A percentile compares a stretch with the other conserved stretches of the same genome.
Conservation (phyloP, 139 green algal genomes). For the Monoraphidium neglectum region DNA sequence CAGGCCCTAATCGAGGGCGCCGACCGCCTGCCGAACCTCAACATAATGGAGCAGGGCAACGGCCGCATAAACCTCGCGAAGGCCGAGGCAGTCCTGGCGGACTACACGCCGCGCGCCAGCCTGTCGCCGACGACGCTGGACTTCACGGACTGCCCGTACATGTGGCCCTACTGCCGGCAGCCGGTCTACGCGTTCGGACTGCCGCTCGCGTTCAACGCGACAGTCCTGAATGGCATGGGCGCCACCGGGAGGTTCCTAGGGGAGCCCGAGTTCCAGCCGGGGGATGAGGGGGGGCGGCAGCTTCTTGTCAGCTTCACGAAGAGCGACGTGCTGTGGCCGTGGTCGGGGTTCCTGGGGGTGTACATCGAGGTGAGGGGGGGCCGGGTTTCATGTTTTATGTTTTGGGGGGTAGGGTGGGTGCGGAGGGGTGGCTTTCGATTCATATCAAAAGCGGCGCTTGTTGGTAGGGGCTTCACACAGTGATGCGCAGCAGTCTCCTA, state of each 20-base stretch:
- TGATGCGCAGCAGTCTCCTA: too few species aligned
- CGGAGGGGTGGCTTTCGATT: too few species aligned
- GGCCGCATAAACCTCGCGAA: conserved; percentile 71
- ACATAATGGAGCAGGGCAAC: conserved; percentile 83
- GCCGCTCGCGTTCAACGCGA: conserved; percentile 95
- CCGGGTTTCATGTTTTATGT: too few species aligned
- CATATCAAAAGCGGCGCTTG: too few species aligned
- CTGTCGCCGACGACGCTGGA: conserved; percentile 81
- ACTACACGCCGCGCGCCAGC: conserved; percentile 87
- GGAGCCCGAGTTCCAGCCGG: conserved; percentile 57
- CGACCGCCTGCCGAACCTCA: conserved; percentile 58
- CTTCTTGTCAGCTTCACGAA: conserved; percentile 89
- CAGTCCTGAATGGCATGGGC: conserved; percentile 95
- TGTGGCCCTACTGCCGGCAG: conserved; percentile 95
- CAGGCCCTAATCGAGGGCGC: conserved; percentile 97
- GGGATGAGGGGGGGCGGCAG: conserved; percentile 61
- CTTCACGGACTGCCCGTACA: conserved; percentile 93
- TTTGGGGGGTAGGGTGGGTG: too few species aligned
- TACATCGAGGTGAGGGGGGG: conserved; percentile 62
- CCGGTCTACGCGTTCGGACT: conserved; percentile 80
- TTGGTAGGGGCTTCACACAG: too few species aligned
- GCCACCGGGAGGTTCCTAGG: conserved; percentile 72
- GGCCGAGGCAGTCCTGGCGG: conserved; percentile 57
- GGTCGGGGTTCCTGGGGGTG: conserved; percentile 91
- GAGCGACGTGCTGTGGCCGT: conserved; percentile 90